phyloP scores from a whole-genome alignment of 371 early-diverging fungal genomes.

The Syncephalis plumigaleata region DNA sequence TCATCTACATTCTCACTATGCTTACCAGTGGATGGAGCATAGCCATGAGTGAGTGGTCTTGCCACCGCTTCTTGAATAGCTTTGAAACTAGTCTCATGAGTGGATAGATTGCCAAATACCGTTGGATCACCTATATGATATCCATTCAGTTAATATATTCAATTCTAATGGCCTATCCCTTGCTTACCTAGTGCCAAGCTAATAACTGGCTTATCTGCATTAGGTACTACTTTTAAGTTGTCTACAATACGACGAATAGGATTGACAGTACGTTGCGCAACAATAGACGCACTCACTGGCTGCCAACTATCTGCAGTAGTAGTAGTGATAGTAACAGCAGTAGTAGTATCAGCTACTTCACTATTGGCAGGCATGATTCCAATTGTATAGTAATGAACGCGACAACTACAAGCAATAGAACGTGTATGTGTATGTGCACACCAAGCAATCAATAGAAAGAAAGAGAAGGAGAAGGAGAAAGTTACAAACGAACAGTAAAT shows the following conservation, averaged over 20 bases:
- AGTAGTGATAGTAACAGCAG: too few species aligned
- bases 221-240: slow-evolving; percentile 47
- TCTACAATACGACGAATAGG: slow-evolving; percentile 81
- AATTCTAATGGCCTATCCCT: background rate
- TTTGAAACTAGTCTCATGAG: slow-evolving; percentile 47
- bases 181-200: slow-evolving; percentile 55
- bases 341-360: too few species aligned
- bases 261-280: slow-evolving; percentile 62
- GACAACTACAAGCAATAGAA: too few species aligned
- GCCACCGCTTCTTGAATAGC: slow-evolving; percentile 19
- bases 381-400: too few species aligned
- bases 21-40: slow-evolving; percentile 69
- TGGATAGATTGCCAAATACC: slow-evolving; percentile 78
- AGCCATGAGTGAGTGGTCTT: slow-evolving; percentile 65
- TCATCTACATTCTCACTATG: slow-evolving; percentile 1
- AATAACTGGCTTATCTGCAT: slow-evolving; percentile 48
- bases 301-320: too few species aligned
- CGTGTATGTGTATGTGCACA: too few species aligned
- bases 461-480: too few species aligned
- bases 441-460: too few species aligned
- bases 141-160: background rate
- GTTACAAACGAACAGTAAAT: too few species aligned
- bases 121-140: slow-evolving; percentile 74
- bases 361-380: too few species aligned
- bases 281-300: slow-evolving; percentile 27